phyloP scores from a whole-genome alignment of 768 basidiomycete species.

The Boletus vinaceobasis region DNA sequence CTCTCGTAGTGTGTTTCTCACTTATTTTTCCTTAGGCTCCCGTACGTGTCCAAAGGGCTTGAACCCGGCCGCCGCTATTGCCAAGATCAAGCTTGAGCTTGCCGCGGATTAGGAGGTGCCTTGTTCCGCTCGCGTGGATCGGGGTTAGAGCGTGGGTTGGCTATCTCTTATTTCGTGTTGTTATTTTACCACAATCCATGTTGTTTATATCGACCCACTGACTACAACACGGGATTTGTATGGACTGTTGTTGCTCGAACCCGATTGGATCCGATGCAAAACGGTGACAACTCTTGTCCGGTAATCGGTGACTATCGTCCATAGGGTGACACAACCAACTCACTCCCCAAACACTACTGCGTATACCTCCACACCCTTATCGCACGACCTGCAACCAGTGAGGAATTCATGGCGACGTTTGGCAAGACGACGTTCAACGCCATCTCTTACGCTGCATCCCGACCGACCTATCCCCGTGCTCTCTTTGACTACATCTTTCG shows the following conservation, averaged over 20 bases:
- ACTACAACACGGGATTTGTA: background rate
- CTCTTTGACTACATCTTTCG: conserved; percentile 62
- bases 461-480: conserved; percentile 70
- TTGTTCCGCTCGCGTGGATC: background rate
- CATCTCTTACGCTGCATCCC: conserved; percentile 57
- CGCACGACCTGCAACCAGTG: background rate
- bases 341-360: too few relatives aligned
- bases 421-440: conserved; percentile 69
- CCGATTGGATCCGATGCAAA: background rate
- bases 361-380: background rate
- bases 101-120: conserved; percentile 54
- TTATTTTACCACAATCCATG: too few relatives aligned
- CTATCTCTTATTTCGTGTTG: background rate
- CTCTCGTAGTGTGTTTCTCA: background rate
- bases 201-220: background rate
- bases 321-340: background rate
- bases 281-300: too few relatives aligned
- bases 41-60: conserved; percentile 97
- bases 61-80: conserved; percentile 89
- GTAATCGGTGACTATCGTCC: background rate
- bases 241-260: background rate
- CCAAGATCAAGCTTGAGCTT: conserved; percentile 89
- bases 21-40: conserved; percentile 47
- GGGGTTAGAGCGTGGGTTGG: conserved; percentile 2
- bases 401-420: conserved; percentile 67